Base-by-base conservation (phyloP, 1,139 yeast genomes). In the Dujonia santamariae region DNA sequence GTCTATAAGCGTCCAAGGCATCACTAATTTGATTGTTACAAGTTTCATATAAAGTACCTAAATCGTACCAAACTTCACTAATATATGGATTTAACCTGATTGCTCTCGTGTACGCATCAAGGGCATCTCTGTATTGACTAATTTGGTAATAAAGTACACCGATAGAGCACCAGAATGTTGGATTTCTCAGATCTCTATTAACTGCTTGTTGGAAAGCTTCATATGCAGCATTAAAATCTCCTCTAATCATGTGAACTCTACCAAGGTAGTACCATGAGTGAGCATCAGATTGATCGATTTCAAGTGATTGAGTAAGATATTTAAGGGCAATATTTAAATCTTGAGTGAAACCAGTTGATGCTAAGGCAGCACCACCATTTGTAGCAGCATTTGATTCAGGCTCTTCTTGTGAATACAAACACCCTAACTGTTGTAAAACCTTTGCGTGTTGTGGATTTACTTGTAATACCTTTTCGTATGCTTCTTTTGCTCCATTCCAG, bases 201-300 rank as follows among this genome's bases (percentile, higher is more conserved):
- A 92, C 98, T 6, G 98, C 98, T 58, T 90, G 97, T 64, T 92
- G 98, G 74, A 92, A 92, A 0, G 97, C 95, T 56, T 92, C 97
- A 60, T 92, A 92, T 3, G 98, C 97, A 34, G 94, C 90, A 46
- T 92, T 84, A 65, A 88, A 92, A 58, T 90, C 96, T 44, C 87
- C 90, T 50, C 94, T 78, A 31, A 95, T 84, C 97, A 92, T 90
- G 64, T 92, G 95, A 44, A 95, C 95, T 46, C 97, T 78, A 31
- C 98, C 98, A 37, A 92, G 65, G 56, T 92, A 85, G 61, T 92
- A 92, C 98, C 98, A 92, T 19, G 95, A 81, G 53, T 92, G 96
- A 11, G 98, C 96, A 57, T 92, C 98, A 33, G 82, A 72, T 35
- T 82, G 78, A 56, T 92, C 97, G 26, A 88, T 80, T 53, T 92